phyloP scores from a whole-genome alignment of 805 yeast species.

The Candida alai region DNA sequence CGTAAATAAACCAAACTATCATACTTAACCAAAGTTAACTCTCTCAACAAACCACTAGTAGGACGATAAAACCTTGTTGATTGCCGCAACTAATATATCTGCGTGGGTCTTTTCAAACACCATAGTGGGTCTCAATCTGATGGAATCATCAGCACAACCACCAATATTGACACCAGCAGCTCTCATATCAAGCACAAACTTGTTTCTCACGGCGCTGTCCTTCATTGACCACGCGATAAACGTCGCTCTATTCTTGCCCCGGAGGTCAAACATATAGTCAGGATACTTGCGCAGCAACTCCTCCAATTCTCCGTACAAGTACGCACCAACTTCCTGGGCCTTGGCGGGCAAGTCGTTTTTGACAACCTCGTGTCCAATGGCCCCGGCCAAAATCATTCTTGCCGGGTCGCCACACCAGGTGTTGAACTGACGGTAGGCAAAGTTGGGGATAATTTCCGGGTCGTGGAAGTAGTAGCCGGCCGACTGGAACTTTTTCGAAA shows the following conservation, averaged over 20 bases:
- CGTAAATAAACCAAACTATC: too few relatives aligned
- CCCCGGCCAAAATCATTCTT: slow-evolving; percentile 68
- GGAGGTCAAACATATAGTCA: slow-evolving; percentile 46
- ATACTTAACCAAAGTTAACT: too few relatives aligned
- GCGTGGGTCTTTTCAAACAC: slow-evolving; percentile 80
- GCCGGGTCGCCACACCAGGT: slow-evolving; percentile 95
- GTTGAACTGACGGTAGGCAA: slow-evolving; percentile 86
- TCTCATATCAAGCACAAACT: slow-evolving; percentile 58
- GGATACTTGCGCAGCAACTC: slow-evolving; percentile 55
- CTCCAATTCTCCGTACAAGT: slow-evolving; percentile 56
- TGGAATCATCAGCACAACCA: slow-evolving; percentile 76
- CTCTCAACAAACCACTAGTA: too few relatives aligned
- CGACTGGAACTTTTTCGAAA: slow-evolving; percentile 84
- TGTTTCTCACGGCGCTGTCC: slow-evolving; percentile 52
- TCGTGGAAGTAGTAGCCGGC: slow-evolving; percentile 84
- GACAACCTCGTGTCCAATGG: slow-evolving; percentile 62
- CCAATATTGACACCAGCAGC: slow-evolving; percentile 73
- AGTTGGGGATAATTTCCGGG: slow-evolving; percentile 67
- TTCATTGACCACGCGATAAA: slow-evolving; percentile 79
- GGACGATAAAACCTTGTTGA: slow-evolving; percentile 36
- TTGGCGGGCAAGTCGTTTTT: slow-evolving; percentile 56
- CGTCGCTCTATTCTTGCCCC: slow-evolving; percentile 75
- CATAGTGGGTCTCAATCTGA: slow-evolving; percentile 77
- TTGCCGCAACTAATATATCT: slow-evolving; percentile 51
- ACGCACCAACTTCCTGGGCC: slow-evolving; percentile 61